Evolutionary conservation across 169 alveolate genomes (phyloP), one percentile per base, ranked within the genome.

Genomic region (Toxoplasma gondii): DNA sequence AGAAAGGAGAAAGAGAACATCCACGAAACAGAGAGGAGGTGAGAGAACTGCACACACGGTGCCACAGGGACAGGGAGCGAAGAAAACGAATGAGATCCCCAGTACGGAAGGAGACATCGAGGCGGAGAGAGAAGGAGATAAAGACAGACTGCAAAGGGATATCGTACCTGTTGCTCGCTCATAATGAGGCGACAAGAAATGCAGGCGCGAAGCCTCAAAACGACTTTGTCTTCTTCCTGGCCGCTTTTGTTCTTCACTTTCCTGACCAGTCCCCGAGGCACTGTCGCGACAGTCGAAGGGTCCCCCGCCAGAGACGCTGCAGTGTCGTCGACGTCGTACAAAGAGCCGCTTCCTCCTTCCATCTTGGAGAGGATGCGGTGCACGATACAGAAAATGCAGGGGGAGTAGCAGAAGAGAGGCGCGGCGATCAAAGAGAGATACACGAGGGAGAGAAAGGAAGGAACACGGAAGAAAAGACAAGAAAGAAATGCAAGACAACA

Each of bases 121-220:
- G 12, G 12, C 4, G 58, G 12, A 49, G 58, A 49, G 58, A 49
- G 58, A 12, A 49, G 58, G 12, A 12, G 58, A 49, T 12, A 49
- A 12, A 12, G 12, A 49, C 4, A 12, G 58, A 4, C 22, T 49
- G 58, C 58, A 4, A 49, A 4, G 12, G 58, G 12, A 12, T 49
- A n/a, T 80, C 95, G 36, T 86, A 97, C 98, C 97, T 97, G 98
- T 34, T 96, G 97, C 81, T 98, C 99, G 44, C 98, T 96, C 93
- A 96, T 83, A 64, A 98, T 95, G 54, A 98, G 96, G 49, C 98
- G 95, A 67, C 99, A 98, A 53, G 97, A 96, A 49, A 97, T 93
- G 86, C 99, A 98, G 34, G 99, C 98, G 27, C 99, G 97, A 44
- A 98, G 90, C 88, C 97, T 97, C 53, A 97, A 64, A 5, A 94